Evolutionary conservation across 345 rosid genomes (phyloP).

Genomic region (Laguncularia racemosa): DNA sequence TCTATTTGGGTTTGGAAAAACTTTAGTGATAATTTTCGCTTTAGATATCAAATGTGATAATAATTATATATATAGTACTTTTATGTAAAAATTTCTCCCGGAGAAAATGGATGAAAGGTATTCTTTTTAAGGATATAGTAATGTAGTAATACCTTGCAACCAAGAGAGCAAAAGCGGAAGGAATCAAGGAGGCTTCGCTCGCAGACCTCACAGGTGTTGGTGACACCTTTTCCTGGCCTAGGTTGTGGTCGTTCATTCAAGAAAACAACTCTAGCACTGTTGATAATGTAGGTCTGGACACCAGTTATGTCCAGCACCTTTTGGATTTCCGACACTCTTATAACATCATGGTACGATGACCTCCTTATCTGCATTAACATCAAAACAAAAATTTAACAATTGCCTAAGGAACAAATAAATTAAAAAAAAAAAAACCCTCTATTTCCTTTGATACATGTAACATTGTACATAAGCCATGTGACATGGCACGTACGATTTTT

Average conservation of each 20-base stretch:
- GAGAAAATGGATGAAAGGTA: too few relatives aligned
- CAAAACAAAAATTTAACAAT: conserved; percentile 5
- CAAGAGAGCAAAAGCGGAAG: conserved; percentile 94
- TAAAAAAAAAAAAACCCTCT: too few relatives aligned
- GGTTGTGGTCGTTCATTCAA: conserved; percentile 97
- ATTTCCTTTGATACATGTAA: too few relatives aligned
- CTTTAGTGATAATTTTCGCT: too few relatives aligned
- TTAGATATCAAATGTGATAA: too few relatives aligned
- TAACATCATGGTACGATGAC: conserved; percentile 98
- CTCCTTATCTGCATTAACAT: conserved; percentile 67
- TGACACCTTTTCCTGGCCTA: conserved; percentile 90
- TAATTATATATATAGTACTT: too few relatives aligned
- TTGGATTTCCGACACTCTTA: conserved; percentile 89
- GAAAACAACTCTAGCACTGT: conserved; percentile 95
- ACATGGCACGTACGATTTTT: too few relatives aligned
- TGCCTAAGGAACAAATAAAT: too few relatives aligned
- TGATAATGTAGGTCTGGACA: conserved; percentile 94
- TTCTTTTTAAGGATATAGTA: not conserved
- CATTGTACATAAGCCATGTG: too few relatives aligned
- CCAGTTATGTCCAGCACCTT: conserved; percentile 77
- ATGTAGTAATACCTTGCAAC: conserved; percentile 68
- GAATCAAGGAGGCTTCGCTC: conserved; percentile 91
- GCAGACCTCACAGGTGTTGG: conserved; percentile 90
- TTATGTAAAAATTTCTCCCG: too few relatives aligned
- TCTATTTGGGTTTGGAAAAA: too few relatives aligned